phyloP scores from a whole-genome alignment of 441 rosid species.

The Rhodomyrtus psidioides region DNA sequence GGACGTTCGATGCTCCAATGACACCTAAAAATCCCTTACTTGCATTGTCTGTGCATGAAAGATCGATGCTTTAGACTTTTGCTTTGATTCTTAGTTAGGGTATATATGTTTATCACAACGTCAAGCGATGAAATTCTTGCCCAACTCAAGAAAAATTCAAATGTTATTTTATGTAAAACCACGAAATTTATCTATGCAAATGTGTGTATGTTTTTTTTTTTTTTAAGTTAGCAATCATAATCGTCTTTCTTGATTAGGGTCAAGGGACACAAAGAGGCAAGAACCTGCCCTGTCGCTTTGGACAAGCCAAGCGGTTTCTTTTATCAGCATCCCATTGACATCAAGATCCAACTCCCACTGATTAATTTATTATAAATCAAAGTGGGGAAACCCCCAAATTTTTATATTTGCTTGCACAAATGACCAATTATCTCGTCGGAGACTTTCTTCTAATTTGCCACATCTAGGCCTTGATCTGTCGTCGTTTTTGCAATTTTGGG shows the following conservation, averaged over 20 bases:
- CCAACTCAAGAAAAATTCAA: background rate
- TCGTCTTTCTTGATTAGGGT: background rate
- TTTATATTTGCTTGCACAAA: background rate
- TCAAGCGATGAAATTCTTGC: background rate
- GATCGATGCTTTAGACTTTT: background rate
- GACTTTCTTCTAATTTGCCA: slow-evolving; percentile 4
- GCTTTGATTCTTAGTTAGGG: background rate
- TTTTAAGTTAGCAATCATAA: background rate
- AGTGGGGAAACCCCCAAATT: background rate
- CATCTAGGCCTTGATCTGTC: background rate
- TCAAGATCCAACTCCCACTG: slow-evolving; percentile 1
- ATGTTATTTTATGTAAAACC: background rate
- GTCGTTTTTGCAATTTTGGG: background rate
- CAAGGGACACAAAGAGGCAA: background rate
- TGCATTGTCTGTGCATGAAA: background rate
- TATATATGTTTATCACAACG: background rate
- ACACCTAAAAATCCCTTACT: background rate
- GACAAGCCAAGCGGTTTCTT: slow-evolving; percentile 3
- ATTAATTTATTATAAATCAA: background rate
- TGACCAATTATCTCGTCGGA: background rate
- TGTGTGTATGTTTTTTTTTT: background rate
- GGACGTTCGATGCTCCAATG: background rate
- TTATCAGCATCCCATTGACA: slow-evolving; percentile 1
- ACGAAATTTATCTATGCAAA: background rate
- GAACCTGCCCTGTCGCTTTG: slow-evolving; percentile 12